phyloP scores from a whole-genome alignment of 2,329 filamentous ascomycete species.

The Pezicula carpinea region DNA sequence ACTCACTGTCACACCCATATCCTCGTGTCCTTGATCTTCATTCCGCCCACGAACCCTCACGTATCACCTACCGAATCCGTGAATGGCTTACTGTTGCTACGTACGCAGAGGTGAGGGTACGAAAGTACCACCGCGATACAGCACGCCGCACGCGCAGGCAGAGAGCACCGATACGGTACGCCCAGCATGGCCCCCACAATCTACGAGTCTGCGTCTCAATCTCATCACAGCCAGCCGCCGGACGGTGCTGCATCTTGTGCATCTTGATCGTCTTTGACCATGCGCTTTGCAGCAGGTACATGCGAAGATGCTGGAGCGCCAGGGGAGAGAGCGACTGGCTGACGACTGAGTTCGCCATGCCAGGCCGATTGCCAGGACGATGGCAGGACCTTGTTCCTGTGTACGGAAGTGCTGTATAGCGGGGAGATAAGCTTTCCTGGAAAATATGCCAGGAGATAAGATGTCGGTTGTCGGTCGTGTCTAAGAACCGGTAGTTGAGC shows the following conservation, averaged over 20 bases:
- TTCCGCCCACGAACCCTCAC: too few species aligned
- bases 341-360: too few species aligned
- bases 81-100: too few species aligned
- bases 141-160: neutral
- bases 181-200: neutral
- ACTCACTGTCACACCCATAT: too few species aligned
- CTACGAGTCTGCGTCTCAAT: neutral
- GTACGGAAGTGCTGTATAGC: neutral
- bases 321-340: too few species aligned
- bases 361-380: neutral
- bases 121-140: neutral
- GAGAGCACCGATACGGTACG: neutral
- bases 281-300: conserved; percentile 4
- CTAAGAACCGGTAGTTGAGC: too few species aligned
- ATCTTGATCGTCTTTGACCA: neutral
- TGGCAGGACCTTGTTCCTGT: neutral
- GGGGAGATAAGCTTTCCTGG: neutral
- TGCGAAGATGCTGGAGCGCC: neutral
- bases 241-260: too few species aligned
- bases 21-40: too few species aligned
- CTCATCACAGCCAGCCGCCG: too few species aligned
- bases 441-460: neutral
- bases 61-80: neutral
- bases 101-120: too few species aligned
- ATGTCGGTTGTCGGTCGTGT: too few species aligned